These are phyloP conservation scores for Canariomyces notabilis DNA, from an alignment of 2,329 filamentous ascomycete genomes.

Conservation along the genomic window DNA sequence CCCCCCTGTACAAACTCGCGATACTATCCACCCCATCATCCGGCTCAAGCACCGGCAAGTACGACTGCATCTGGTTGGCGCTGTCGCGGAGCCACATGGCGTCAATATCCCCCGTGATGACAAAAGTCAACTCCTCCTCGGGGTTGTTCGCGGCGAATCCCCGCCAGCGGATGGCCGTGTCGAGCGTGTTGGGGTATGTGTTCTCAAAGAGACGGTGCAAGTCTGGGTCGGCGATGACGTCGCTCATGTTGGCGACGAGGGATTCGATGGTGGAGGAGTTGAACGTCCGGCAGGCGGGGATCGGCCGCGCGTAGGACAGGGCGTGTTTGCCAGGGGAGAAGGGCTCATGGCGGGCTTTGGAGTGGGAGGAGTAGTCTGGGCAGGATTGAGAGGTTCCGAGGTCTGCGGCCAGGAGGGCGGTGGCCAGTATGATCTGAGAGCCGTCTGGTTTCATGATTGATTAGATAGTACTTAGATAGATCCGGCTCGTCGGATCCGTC, in stretches of 20 bases:
- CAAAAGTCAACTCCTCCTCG: conserved; percentile 58
- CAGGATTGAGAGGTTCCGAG: conserved; percentile 34
- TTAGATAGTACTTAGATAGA: background rate
- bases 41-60: conserved; percentile 56
- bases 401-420: background rate
- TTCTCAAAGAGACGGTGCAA: conserved; percentile 67
- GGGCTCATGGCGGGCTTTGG: conserved; percentile 58
- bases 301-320: conserved; percentile 76
- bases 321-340: conserved; percentile 70
- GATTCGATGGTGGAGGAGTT: conserved; percentile 70
- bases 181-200: conserved; percentile 68
- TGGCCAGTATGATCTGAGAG: background rate
- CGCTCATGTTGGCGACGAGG: conserved; percentile 65
- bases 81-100: conserved; percentile 37
- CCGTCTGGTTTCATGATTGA: background rate
- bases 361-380: conserved; percentile 61
- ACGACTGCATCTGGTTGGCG: conserved; percentile 68
- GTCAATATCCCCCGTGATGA: conserved; percentile 53
- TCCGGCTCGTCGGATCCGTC: background rate
- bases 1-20: conserved; percentile 65
- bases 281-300: conserved; percentile 73
- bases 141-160: conserved; percentile 52
- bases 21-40: conserved; percentile 45
- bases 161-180: conserved; percentile 67
- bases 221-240: conserved; percentile 69